Evolutionary conservation across 495 filamentous ascomycete species (phyloP).

Genomic region (Penicillium turbatum): DNA sequence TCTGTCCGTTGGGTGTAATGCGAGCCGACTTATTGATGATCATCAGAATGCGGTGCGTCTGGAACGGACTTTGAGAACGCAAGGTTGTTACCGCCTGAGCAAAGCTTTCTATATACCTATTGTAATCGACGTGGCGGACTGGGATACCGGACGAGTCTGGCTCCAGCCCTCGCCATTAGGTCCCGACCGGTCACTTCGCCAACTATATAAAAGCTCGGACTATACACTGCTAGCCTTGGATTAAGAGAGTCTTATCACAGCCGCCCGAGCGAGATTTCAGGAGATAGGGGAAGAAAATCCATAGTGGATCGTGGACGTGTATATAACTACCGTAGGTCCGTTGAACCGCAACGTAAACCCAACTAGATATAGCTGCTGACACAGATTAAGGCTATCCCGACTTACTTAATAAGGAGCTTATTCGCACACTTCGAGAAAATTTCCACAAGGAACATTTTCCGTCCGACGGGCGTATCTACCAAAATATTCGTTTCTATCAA

Average conservation of each 20-base stretch:
- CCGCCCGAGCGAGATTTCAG: background rate
- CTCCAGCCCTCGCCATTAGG: too few relatives aligned
- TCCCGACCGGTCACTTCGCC: too few relatives aligned
- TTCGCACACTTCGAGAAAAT: background rate
- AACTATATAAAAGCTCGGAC: background rate
- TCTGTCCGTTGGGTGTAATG: too few relatives aligned
- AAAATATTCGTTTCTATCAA: slow-evolving; percentile 4
- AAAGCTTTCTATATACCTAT: too few relatives aligned
- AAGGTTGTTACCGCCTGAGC: too few relatives aligned
- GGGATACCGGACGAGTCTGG: too few relatives aligned
- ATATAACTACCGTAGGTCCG: background rate
- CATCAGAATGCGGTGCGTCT: too few relatives aligned
- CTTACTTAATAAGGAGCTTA: background rate
- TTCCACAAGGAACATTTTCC: background rate
- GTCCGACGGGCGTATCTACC: slow-evolving; percentile 5
- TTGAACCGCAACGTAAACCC: background rate
- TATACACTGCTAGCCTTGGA: slow-evolving; percentile 1
- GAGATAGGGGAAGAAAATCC: background rate
- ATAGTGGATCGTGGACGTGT: slow-evolving; percentile 5
- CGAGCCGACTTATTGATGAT: too few relatives aligned
- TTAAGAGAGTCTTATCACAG: slow-evolving; percentile 1
- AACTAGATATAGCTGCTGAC: background rate
- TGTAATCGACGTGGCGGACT: too few relatives aligned
- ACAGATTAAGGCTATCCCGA: background rate
- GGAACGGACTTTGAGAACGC: too few relatives aligned